These are phyloP conservation scores for Xenosphaeropsis pyriputrescens DNA, from an alignment of 2,329 filamentous ascomycete genomes.

Conservation along the genomic window DNA sequence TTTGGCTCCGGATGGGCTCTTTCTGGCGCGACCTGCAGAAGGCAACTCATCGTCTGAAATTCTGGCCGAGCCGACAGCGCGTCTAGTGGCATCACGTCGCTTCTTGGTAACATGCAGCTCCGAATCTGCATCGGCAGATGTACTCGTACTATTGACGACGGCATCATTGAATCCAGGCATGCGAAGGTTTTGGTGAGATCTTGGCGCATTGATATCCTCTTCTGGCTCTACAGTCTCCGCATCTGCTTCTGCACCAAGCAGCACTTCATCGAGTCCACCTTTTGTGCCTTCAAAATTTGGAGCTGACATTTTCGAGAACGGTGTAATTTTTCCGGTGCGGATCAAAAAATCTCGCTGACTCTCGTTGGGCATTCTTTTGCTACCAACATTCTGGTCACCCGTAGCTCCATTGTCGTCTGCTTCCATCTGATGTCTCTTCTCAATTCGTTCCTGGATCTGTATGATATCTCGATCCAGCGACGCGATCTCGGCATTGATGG, in stretches of 20 bases:
- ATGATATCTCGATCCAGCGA: constrained; percentile 56
- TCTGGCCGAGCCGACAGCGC: constrained; percentile 22
- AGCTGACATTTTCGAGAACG: constrained; percentile 58
- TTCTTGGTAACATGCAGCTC: constrained; percentile 45
- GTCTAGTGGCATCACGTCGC: constrained; percentile 22
- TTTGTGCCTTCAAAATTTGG: constrained; percentile 26
- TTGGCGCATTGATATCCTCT: constrained; percentile 27
- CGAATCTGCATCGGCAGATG: constrained; percentile 33
- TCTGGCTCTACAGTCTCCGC: constrained; percentile 23
- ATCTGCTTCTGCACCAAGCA: constrained; percentile 70
- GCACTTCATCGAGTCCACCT: constrained; percentile 42
- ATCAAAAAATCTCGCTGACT: constrained; percentile 81
- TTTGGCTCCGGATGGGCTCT: constrained; percentile 14
- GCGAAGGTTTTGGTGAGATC: constrained; percentile 60
- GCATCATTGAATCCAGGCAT: constrained; percentile 55
- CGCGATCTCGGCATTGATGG: constrained; percentile 12
- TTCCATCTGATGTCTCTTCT: constrained; percentile 48
- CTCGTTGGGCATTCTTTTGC: constrained; percentile 59
- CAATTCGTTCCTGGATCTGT: constrained; percentile 71
- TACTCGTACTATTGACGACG: constrained; percentile 13
- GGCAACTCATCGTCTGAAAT: constrained; percentile 13
- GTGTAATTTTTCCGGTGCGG: constrained; percentile 92
- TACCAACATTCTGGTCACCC: constrained; percentile 29
- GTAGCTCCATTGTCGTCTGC: constrained; percentile 26
- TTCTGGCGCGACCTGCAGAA: constrained; percentile 7